Evolutionary conservation across 768 basidiomycete genomes (phyloP).

Genomic region (Trametes cubensis): DNA sequence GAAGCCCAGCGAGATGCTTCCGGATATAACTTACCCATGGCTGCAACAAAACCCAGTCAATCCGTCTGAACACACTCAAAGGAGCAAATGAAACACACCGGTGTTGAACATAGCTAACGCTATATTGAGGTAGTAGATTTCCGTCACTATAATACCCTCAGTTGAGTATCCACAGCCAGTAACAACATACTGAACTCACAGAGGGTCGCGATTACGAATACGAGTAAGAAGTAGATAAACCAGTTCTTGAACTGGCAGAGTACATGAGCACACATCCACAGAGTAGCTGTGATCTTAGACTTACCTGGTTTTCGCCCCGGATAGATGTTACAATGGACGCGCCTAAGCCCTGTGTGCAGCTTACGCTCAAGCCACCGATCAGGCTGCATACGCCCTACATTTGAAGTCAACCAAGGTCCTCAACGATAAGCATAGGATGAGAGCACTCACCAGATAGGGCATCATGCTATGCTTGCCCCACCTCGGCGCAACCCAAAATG

Average conservation of each 20-base stretch:
- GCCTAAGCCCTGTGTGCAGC: slow-evolving; percentile 89
- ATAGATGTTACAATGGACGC: slow-evolving; percentile 80
- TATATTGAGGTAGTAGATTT: slow-evolving; percentile 92
- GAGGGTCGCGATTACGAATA: slow-evolving; percentile 78
- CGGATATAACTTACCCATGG: slow-evolving; percentile 52
- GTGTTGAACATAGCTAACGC: slow-evolving; percentile 92
- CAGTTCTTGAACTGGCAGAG: slow-evolving; percentile 74
- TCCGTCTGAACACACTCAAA: neutral
- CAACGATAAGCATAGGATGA: neutral
- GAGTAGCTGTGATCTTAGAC: slow-evolving; percentile 30
- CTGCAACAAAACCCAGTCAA: slow-evolving; percentile 33
- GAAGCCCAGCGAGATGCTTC: too few species aligned
- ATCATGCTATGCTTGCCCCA: slow-evolving; percentile 90
- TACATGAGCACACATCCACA: neutral
- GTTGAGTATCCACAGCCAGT: neutral
- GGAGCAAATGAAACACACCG: slow-evolving; percentile 43
- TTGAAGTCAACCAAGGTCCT: too few species aligned
- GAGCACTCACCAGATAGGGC: slow-evolving; percentile 53
- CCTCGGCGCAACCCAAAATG: slow-evolving; percentile 79
- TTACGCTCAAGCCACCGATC: slow-evolving; percentile 91
- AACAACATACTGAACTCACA: slow-evolving; percentile 41
- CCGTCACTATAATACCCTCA: slow-evolving; percentile 53
- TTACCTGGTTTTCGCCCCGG: slow-evolving; percentile 70
- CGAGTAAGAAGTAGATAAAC: slow-evolving; percentile 85
- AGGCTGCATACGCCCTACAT: slow-evolving; percentile 75